Evolutionary conservation across 345 rosid species (phyloP).

Genomic region (Triadica sebifera): DNA sequence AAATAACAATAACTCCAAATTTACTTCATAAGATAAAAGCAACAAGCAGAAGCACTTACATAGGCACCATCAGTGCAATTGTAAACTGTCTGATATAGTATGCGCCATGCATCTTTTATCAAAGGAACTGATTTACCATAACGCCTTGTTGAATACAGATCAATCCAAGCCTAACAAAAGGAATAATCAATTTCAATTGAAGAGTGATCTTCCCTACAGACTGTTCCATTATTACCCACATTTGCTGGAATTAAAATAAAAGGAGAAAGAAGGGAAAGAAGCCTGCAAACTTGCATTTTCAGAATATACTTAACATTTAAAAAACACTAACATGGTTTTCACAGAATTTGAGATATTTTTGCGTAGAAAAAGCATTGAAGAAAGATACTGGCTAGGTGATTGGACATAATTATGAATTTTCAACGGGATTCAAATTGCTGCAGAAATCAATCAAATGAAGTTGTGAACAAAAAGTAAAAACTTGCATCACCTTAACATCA

Average conservation of each 20-base stretch:
- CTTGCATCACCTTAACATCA: constrained; percentile 52
- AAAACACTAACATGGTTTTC: constrained; percentile 1
- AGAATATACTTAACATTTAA: background rate
- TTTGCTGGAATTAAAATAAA: background rate
- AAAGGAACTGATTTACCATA: constrained; percentile 48
- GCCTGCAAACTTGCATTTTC: background rate
- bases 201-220: background rate
- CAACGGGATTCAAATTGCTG: background rate
- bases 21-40: background rate
- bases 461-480: background rate
- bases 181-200: constrained; percentile 8
- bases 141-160: constrained; percentile 50
- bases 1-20: background rate
- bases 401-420: background rate
- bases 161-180: constrained; percentile 54
- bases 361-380: background rate
- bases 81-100: constrained; percentile 57
- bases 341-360: background rate
- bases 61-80: constrained; percentile 68
- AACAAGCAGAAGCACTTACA: constrained; percentile 39
- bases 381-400: background rate
- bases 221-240: constrained; percentile 5
- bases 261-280: background rate
- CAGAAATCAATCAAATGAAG: background rate
- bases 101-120: constrained; percentile 53